Evolutionary conservation across 2,329 filamentous ascomycete species (phyloP).

Genomic region (Penicillium sp.): DNA sequence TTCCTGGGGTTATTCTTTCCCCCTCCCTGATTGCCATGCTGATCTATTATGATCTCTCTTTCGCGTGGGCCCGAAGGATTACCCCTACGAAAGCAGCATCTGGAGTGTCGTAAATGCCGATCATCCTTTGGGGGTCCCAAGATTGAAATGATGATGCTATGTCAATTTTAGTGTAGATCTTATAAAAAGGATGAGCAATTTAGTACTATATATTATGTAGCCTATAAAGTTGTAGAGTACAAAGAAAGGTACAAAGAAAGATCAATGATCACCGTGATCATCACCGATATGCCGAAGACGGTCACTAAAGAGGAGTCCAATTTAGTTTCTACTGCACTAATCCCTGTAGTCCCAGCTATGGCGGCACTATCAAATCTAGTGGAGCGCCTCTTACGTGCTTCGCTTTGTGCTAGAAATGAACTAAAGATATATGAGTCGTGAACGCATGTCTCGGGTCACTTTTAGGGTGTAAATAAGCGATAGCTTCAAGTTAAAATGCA

Average conservation of each 20-base stretch:
- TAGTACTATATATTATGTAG: not conserved
- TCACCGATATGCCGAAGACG: not conserved
- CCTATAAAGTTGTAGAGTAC: not conserved
- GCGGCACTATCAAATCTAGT: slow-evolving; percentile 2
- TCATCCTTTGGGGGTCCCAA: slow-evolving; percentile 7
- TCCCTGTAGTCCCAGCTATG: not conserved
- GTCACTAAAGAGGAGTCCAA: not conserved
- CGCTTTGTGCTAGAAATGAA: not conserved
- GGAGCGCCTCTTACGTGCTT: slow-evolving; percentile 21
- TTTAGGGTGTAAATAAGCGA: not conserved
- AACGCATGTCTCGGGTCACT: not conserved
- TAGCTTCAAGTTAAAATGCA: no score
- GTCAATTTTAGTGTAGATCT: not conserved
- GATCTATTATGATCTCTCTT: slow-evolving; percentile 21
- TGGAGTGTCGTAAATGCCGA: slow-evolving; percentile 14
- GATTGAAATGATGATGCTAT: not conserved
- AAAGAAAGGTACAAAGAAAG: slow-evolving; percentile 3
- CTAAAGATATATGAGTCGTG: not conserved
- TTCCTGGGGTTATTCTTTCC: not conserved
- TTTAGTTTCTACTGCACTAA: not conserved
- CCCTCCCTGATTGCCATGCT: slow-evolving; percentile 7
- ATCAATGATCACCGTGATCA: slow-evolving; percentile 1
- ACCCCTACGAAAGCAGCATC: slow-evolving; percentile 1
- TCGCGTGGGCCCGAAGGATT: slow-evolving; percentile 9
- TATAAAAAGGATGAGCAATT: not conserved